Conservation (phyloP, 139 green algal species). For the Axilococcus clingmanii region DNA sequence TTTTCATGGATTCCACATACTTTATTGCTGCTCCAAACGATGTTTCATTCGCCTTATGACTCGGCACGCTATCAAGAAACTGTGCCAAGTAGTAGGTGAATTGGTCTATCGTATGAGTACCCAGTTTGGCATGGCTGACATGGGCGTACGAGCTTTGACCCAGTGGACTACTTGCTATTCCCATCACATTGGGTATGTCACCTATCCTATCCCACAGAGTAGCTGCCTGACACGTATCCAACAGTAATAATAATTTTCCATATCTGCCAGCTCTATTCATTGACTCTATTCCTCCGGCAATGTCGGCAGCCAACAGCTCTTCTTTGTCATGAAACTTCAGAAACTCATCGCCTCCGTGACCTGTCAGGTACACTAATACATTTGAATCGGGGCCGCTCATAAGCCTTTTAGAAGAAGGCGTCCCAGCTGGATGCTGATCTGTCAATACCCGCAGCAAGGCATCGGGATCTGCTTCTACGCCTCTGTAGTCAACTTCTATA, state of each 20-base stretch:
- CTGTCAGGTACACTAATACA: conserved; percentile 80
- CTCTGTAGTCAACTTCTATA: conserved; percentile 87
- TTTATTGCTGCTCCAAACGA: background rate
- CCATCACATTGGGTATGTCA: conserved; percentile 38
- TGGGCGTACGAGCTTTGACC: conserved; percentile 29
- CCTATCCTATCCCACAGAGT: conserved; percentile 56
- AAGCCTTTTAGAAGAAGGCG: conserved; percentile 57
- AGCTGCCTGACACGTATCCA: conserved; percentile 86
- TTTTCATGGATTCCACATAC: background rate
- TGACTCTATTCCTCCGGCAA: conserved; percentile 39
- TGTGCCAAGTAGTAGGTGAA: conserved; percentile 6
- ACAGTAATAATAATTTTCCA: conserved; percentile 75
- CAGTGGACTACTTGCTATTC: conserved; percentile 45
- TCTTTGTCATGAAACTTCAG: conserved; percentile 88
- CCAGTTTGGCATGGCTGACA: conserved; percentile 5
- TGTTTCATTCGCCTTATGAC: background rate
- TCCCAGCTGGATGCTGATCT: conserved; percentile 16
- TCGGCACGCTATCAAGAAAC: conserved; percentile 1
- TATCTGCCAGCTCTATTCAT: conserved; percentile 51
- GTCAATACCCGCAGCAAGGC: conserved; percentile 80
- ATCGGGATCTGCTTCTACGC: conserved; percentile 80
- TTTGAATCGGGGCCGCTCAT: conserved; percentile 59
- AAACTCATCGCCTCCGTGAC: conserved; percentile 88
- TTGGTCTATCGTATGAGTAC: conserved; percentile 20
- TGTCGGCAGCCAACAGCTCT: conserved; percentile 54